Conservation (phyloP, 768 basidiomycete genomes). For the Termitomyces sp. region DNA sequence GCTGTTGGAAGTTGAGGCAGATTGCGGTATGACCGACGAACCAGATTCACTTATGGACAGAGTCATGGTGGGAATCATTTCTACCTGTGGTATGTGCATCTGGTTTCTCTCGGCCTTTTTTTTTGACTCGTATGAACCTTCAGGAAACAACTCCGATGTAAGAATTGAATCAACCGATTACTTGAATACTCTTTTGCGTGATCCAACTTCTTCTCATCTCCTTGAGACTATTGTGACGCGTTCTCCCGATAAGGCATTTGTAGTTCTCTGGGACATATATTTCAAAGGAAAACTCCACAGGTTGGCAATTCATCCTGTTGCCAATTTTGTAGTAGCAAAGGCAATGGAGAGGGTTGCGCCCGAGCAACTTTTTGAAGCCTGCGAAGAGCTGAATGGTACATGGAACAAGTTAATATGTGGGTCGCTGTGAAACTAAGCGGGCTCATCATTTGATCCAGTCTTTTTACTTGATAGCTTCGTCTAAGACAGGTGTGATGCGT, state of each 20-base stretch:
- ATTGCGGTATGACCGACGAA: slow-evolving; percentile 50
- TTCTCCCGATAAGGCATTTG: slow-evolving; percentile 58
- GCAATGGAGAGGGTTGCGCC: slow-evolving; percentile 60
- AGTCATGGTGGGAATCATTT: slow-evolving; percentile 71
- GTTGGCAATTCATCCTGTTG: slow-evolving; percentile 82
- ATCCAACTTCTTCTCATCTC: slow-evolving; percentile 85
- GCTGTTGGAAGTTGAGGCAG: slow-evolving; percentile 77
- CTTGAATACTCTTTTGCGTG: slow-evolving; percentile 74
- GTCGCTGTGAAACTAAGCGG: slow-evolving; percentile 23
- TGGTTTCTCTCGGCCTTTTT: neutral
- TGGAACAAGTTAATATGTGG: slow-evolving; percentile 67
- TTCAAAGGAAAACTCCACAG: slow-evolving; percentile 69
- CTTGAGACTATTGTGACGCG: slow-evolving; percentile 74
- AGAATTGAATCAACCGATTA: slow-evolving; percentile 65
- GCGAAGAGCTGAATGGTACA: slow-evolving; percentile 52
- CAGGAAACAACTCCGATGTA: slow-evolving; percentile 33
- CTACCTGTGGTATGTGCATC: slow-evolving; percentile 49
- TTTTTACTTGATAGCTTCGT: slow-evolving; percentile 41
- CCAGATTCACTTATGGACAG: slow-evolving; percentile 77
- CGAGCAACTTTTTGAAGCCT: slow-evolving; percentile 47
- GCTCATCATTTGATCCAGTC: neutral
- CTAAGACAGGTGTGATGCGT: slow-evolving; percentile 74
- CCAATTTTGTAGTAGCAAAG: slow-evolving; percentile 89
- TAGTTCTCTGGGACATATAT: slow-evolving; percentile 70
- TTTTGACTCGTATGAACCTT: slow-evolving; percentile 1